Conservation (phyloP, 441 rosid species). For the Euphorbia celastroides region DNA sequence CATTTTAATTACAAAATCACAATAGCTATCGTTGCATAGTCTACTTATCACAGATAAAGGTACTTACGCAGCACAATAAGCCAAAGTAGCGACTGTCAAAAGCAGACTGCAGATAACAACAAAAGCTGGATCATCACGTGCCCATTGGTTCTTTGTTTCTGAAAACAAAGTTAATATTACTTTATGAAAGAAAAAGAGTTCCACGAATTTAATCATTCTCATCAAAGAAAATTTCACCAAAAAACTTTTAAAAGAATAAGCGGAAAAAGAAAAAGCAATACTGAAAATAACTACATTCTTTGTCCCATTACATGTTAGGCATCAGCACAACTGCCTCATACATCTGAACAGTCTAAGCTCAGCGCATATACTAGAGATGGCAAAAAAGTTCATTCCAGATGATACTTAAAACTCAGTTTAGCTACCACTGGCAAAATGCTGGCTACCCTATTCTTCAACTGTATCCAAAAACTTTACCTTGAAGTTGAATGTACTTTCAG, state of each 20-base stretch:
- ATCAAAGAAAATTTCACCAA: neutral
- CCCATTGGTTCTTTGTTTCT: slow-evolving; percentile 99
- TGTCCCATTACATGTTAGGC: neutral
- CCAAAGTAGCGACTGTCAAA: slow-evolving; percentile 71
- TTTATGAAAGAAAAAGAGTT: neutral
- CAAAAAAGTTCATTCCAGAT: neutral
- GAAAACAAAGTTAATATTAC: slow-evolving; percentile 15
- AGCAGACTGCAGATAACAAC: slow-evolving; percentile 90
- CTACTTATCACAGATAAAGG: neutral
- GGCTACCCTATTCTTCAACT: neutral
- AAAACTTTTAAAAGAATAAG: slow-evolving; percentile 6
- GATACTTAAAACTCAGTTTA: neutral
- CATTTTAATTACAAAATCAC: slow-evolving; percentile 1
- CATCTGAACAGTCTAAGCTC: neutral
- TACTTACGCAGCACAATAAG: slow-evolving; percentile 96
- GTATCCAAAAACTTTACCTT: neutral
- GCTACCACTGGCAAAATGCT: neutral
- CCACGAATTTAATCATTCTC: slow-evolving; percentile 1
- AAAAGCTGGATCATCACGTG: slow-evolving; percentile 98
- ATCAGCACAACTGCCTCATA: neutral
- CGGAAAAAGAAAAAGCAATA: neutral
- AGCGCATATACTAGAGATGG: neutral
- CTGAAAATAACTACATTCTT: neutral
- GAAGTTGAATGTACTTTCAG: neutral
- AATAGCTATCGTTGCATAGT: neutral